phyloP scores from a whole-genome alignment of 2,329 filamentous ascomycete species.

The Acarospora socialis region DNA sequence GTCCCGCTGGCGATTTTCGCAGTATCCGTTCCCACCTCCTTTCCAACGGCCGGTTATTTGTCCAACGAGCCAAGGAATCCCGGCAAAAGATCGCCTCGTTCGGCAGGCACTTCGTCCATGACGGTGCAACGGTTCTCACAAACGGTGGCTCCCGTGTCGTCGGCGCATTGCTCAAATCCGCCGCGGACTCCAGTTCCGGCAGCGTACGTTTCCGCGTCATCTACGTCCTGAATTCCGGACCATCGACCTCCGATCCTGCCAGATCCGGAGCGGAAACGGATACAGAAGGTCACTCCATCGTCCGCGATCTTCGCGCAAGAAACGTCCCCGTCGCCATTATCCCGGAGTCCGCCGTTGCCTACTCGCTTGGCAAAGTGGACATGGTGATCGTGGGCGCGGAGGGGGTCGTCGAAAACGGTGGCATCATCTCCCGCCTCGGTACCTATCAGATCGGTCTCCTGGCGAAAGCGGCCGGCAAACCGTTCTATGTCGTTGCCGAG shows the following conservation, averaged over 20 bases:
- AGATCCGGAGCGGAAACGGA: slow-evolving; percentile 20
- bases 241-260: slow-evolving; percentile 34
- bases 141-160: slow-evolving; percentile 82
- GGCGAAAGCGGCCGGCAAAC: slow-evolving; percentile 56
- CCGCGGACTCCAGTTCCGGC: slow-evolving; percentile 47
- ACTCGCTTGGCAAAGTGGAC: slow-evolving; percentile 62
- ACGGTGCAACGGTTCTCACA: slow-evolving; percentile 72
- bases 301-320: slow-evolving; percentile 53
- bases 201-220: slow-evolving; percentile 19
- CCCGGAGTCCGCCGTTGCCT: slow-evolving; percentile 59
- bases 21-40: slow-evolving; percentile 70
- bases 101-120: slow-evolving; percentile 62
- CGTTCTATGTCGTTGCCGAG: slow-evolving; percentile 84
- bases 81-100: slow-evolving; percentile 69
- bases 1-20: slow-evolving; percentile 56
- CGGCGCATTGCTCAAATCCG: slow-evolving; percentile 57
- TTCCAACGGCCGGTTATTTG: slow-evolving; percentile 75
- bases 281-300: slow-evolving; percentile 55
- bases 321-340: slow-evolving; percentile 77
- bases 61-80: slow-evolving; percentile 70
- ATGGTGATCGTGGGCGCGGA: slow-evolving; percentile 56
- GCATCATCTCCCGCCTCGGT: slow-evolving; percentile 78
- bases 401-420: slow-evolving; percentile 86
- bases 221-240: slow-evolving; percentile 8
- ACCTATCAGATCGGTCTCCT: slow-evolving; percentile 75